These are phyloP conservation scores for Ogataea paradorogensis DNA, from an alignment of 805 yeast genomes.

Conservation along the genomic window DNA sequence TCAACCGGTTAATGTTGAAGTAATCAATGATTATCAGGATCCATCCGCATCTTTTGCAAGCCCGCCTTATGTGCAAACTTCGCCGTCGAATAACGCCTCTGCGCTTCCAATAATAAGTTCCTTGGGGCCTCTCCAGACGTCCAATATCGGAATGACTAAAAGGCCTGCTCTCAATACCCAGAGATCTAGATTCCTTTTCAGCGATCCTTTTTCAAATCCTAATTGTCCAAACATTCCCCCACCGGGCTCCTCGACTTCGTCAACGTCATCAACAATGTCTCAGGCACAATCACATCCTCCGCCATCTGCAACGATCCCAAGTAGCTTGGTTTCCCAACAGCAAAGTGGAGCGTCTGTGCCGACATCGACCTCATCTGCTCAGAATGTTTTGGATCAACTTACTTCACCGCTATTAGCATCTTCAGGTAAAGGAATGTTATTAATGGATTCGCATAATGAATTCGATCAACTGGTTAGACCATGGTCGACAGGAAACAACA, in stretches of 20 bases:
- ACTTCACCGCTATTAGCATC: conserved; percentile 26
- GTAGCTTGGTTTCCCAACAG: conserved; percentile 10
- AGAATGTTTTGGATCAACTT: conserved; percentile 20
- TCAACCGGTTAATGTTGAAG: conserved; percentile 40
- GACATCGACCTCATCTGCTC: conserved; percentile 35
- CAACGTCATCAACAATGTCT: conserved; percentile 16
- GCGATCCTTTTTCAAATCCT: conserved; percentile 51
- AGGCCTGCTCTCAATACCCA: conserved; percentile 56
- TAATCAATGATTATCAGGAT: conserved; percentile 33
- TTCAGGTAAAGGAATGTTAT: conserved; percentile 41
- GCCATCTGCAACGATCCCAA: conserved; percentile 10
- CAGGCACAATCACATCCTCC: conserved; percentile 11
- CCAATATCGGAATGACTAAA: conserved; percentile 28
- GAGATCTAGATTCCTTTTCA: conserved; percentile 66
- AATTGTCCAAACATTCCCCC: conserved; percentile 12
- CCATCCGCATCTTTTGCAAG: conserved; percentile 11
- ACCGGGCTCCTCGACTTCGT: conserved; percentile 17
- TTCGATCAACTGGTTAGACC: conserved; percentile 47
- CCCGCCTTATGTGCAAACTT: conserved; percentile 16
- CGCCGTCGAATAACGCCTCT: conserved; percentile 18
- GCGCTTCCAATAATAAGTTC: conserved; percentile 14
- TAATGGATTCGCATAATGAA: conserved; percentile 46
- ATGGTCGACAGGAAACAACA: conserved; percentile 18
- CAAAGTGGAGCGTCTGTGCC: conserved; percentile 21
- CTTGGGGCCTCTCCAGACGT: conserved; percentile 7